Percentiles rank a stretch among this genome's conserved stretches.
phyloP scores from a whole-genome alignment of 768 basidiomycete genomes.

The Suillus subaureus region DNA sequence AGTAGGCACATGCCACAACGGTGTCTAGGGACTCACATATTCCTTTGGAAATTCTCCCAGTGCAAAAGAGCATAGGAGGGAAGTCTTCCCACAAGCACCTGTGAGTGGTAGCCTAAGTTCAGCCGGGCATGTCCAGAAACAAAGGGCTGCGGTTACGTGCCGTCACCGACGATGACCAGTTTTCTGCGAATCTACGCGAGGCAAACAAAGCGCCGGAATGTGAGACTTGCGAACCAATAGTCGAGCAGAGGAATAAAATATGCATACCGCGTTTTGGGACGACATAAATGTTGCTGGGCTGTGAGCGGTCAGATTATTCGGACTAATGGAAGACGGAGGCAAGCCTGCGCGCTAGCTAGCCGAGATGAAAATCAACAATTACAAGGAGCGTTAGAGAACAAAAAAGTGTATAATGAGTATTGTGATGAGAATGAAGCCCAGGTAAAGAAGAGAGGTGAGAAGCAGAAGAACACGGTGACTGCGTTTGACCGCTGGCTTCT shows the following conservation, averaged over 20 bases:
- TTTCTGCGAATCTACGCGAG: constrained; percentile 81
- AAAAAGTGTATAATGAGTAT: constrained; percentile 15
- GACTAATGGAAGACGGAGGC: constrained; percentile 19
- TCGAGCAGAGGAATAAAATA: constrained; percentile 7
- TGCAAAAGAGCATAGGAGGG: constrained; percentile 86
- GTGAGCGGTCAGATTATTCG: constrained; percentile 15
- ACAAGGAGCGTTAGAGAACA: constrained; percentile 9
- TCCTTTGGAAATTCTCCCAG: constrained; percentile 95
- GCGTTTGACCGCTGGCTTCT: constrained; percentile 12
- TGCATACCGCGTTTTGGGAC: constrained; percentile 64
- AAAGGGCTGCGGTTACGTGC: constrained; percentile 44
- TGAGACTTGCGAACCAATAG: constrained; percentile 6
- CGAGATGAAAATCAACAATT: constrained; percentile 12
- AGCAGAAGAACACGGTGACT: constrained; percentile 16
- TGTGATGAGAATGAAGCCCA: constrained; percentile 14
- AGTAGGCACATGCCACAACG: constrained; percentile 10
- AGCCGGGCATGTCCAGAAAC: constrained; percentile 14
- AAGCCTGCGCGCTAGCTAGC: constrained; percentile 12
- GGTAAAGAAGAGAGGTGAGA: constrained; percentile 11
- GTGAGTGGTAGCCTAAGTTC: constrained; percentile 19
- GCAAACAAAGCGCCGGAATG: constrained; percentile 9
- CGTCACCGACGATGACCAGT: constrained; percentile 96
- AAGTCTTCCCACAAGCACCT: constrained; percentile 98
- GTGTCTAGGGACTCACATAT: constrained; percentile 65
- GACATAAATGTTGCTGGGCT: constrained; percentile 33